Percentiles rank a stretch among this genome's conserved stretches.
Conservation (phyloP, 2,329 filamentous ascomycete species). For the Epichloe brachyelytri region DNA sequence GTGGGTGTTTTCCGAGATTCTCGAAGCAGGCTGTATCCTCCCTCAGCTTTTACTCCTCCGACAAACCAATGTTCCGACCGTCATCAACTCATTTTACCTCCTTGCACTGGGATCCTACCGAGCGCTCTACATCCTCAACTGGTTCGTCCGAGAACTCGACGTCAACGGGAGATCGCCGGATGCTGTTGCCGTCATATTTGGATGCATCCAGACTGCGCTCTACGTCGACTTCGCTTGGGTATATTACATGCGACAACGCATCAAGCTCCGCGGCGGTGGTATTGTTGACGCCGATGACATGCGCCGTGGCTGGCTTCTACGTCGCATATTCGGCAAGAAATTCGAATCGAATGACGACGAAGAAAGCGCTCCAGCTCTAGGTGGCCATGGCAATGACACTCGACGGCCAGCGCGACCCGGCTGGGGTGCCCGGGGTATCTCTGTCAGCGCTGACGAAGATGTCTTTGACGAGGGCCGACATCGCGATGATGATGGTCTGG, state of each 20-base stretch:
- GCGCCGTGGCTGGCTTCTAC: constrained; percentile 71
- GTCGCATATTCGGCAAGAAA: constrained; percentile 57
- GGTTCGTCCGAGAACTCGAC: constrained; percentile 60
- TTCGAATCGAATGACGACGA: constrained; percentile 44
- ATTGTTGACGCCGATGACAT: constrained; percentile 86
- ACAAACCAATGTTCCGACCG: constrained; percentile 89
- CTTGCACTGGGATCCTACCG: constrained; percentile 79
- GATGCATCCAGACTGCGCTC: constrained; percentile 75
- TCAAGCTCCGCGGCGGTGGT: constrained; percentile 79
- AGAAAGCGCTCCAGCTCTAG: constrained; percentile 40
- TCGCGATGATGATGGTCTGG: constrained; percentile 31
- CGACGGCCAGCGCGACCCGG: constrained; percentile 30
- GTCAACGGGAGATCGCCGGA: constrained; percentile 47
- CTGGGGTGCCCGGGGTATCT: constrained; percentile 54
- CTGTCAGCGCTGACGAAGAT: constrained; percentile 51
- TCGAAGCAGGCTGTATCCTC: constrained; percentile 82
- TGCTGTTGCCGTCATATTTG: constrained; percentile 69
- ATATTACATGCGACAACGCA: constrained; percentile 83
- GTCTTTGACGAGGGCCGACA: constrained; percentile 38
- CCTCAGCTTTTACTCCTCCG: constrained; percentile 85
- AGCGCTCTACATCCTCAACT: constrained; percentile 81
- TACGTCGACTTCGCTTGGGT: constrained; percentile 96
- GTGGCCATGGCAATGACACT: constrained; percentile 18
- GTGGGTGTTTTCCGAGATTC: constrained; percentile 81
- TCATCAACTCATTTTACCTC: constrained; percentile 95